Evolutionary conservation across 106 monocot genomes (phyloP).

Genomic region (Acanthochlamys bracteata): DNA sequence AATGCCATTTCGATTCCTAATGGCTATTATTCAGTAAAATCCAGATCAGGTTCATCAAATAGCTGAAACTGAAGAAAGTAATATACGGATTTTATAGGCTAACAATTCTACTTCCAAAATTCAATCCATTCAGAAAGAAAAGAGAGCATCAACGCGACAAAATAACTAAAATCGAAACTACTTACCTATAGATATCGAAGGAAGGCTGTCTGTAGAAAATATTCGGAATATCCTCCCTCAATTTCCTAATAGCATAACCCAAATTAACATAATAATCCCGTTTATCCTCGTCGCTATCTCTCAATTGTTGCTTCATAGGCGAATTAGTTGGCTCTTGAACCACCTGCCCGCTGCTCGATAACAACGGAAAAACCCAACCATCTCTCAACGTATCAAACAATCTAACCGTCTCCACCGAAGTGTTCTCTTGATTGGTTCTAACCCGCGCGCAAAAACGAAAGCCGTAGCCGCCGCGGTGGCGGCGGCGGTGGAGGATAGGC

Average conservation of each 20-base stretch:
- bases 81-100: too few species aligned
- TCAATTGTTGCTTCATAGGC: conserved; percentile 14
- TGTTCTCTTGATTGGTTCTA: not conserved
- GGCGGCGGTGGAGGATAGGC: not conserved
- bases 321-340: conserved; percentile 11
- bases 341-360: conserved; percentile 15
- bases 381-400: not conserved
- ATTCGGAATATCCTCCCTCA: conserved; percentile 63
- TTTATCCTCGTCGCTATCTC: conserved; percentile 38
- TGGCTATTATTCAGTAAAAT: too few species aligned
- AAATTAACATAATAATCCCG: conserved; percentile 67
- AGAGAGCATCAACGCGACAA: not conserved
- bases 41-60: too few species aligned
- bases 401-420: not conserved
- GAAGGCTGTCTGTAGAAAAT: conserved; percentile 54
- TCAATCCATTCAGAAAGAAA: not conserved
- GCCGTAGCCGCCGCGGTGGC: not conserved
- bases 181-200: conserved; percentile 73
- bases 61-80: too few species aligned
- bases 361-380: conserved; percentile 6
- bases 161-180: not conserved
- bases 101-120: too few species aligned
- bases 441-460: not conserved
- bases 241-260: conserved; percentile 72
- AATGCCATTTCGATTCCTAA: too few species aligned